phyloP scores from a whole-genome alignment of 148 eudicot species.

The Vaccinium vitisidaea region DNA sequence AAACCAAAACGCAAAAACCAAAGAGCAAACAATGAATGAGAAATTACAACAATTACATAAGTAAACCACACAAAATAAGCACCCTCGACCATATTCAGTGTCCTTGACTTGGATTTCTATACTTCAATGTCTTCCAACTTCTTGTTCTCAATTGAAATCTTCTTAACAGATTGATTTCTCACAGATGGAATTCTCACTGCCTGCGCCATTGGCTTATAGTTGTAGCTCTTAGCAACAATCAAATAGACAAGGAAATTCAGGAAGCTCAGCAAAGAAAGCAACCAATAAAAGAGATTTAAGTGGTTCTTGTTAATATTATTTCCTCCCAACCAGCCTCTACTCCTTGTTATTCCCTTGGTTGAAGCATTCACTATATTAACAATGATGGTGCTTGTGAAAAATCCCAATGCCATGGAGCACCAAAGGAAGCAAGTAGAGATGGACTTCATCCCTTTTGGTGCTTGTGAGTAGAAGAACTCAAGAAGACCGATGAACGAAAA shows the following conservation, averaged over 20 bases:
- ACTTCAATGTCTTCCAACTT: not conserved
- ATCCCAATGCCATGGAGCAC: constrained; percentile 47
- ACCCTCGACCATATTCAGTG: not conserved
- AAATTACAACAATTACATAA: not conserved
- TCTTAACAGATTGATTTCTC: not conserved
- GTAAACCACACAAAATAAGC: not conserved
- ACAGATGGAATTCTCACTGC: not conserved
- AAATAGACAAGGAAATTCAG: constrained; percentile 35
- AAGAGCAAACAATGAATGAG: not conserved
- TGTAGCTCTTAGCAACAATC: constrained; percentile 39
- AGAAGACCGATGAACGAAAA: constrained; percentile 48
- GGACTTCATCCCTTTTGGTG: constrained; percentile 40
- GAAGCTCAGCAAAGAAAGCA: constrained; percentile 34
- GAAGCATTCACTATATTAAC: constrained; percentile 37
- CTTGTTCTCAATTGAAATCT: constrained; percentile 3
- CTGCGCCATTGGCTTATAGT: constrained; percentile 25
- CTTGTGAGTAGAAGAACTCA: constrained; percentile 51
- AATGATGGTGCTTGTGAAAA: constrained; percentile 37
- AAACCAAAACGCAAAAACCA: too few species aligned
- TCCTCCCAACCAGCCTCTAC: constrained; percentile 49
- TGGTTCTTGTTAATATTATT: constrained; percentile 42
- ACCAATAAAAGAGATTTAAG: constrained; percentile 43
- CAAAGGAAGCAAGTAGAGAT: constrained; percentile 48
- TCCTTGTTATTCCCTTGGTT: constrained; percentile 27
- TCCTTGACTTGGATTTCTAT: not conserved